phyloP scores from a whole-genome alignment of 2,329 filamentous ascomycete species.

The Phaeosphaeria sp. region DNA sequence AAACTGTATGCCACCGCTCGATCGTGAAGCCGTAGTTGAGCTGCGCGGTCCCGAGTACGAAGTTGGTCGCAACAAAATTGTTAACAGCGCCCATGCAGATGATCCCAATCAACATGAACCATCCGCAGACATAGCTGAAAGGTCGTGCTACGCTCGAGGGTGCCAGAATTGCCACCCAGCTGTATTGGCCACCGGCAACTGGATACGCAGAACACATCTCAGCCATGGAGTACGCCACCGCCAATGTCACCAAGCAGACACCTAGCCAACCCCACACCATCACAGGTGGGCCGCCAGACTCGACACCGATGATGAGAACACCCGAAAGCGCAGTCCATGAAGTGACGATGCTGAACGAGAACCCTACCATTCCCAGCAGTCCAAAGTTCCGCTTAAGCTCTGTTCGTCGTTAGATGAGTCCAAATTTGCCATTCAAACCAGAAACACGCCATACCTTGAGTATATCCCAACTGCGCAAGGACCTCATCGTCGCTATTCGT shows the following conservation, averaged over 20 bases:
- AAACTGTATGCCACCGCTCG: conserved; percentile 63
- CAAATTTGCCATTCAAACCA: background rate
- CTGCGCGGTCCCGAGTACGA: conserved; percentile 62
- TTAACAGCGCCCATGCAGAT: conserved; percentile 63
- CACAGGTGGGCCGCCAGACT: conserved; percentile 63
- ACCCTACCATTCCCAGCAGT: conserved; percentile 65
- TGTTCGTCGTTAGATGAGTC: conserved; percentile 25
- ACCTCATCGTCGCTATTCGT: conserved; percentile 46
- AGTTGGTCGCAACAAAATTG: conserved; percentile 63
- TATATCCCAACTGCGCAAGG: conserved; percentile 51
- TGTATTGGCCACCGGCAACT: conserved; percentile 64
- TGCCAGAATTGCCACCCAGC: conserved; percentile 64
- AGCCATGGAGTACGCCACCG: conserved; percentile 65
- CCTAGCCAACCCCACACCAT: conserved; percentile 66
- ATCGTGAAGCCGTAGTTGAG: conserved; percentile 60
- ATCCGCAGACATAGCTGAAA: conserved; percentile 49
- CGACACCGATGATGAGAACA: conserved; percentile 63
- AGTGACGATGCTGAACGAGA: conserved; percentile 66
- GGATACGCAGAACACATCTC: conserved; percentile 64
- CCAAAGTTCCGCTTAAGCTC: conserved; percentile 65
- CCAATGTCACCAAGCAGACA: conserved; percentile 58
- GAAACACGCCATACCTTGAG: conserved; percentile 37
- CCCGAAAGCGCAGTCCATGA: conserved; percentile 65
- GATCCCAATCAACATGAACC: conserved; percentile 49
- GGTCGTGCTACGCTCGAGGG: conserved; percentile 50